Percentiles rank a stretch among this genome's conserved stretches.
phyloP scores from a whole-genome alignment of 768 basidiomycete species.

The Astraeus odoratus region DNA sequence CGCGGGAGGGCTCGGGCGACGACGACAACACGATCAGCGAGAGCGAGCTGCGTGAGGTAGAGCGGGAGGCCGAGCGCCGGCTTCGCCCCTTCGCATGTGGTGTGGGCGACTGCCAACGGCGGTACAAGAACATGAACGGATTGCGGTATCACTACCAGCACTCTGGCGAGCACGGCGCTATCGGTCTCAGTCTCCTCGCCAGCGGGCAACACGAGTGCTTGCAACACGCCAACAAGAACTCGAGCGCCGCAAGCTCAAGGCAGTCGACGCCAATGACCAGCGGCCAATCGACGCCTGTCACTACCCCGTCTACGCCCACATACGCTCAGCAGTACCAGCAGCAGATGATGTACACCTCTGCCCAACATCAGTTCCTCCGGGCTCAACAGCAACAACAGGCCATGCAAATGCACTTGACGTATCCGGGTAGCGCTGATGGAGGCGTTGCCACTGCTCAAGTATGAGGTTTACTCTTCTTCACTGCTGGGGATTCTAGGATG shows the following conservation, averaged over 20 bases:
- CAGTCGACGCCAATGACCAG: conserved; percentile 27
- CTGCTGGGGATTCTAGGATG: background rate
- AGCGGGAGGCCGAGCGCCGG: conserved; percentile 78
- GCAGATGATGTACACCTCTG: conserved; percentile 31
- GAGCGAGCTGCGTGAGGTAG: conserved; percentile 61
- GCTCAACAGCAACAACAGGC: conserved; percentile 28
- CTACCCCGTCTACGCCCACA: conserved; percentile 23
- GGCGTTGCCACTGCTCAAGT: background rate
- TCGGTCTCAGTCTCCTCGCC: conserved; percentile 80
- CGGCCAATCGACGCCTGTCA: conserved; percentile 27
- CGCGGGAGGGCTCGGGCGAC: conserved; percentile 35
- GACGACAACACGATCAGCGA: conserved; percentile 44
- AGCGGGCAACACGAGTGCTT: conserved; percentile 61
- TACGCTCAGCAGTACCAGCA: conserved; percentile 30
- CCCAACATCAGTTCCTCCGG: conserved; percentile 32
- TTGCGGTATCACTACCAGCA: conserved; percentile 95
- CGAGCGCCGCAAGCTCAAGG: conserved; percentile 24
- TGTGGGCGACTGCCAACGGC: conserved; percentile 75
- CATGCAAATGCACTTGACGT: conserved; percentile 12
- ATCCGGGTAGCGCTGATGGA: background rate
- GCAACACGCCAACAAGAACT: conserved; percentile 26
- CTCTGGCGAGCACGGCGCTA: conserved; percentile 88
- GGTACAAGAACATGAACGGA: conserved; percentile 99
- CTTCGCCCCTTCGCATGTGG: conserved; percentile 85
- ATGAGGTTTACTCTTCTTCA: background rate